Conservation (phyloP, 164 flowering plant species). For the Piper betle region DNA sequence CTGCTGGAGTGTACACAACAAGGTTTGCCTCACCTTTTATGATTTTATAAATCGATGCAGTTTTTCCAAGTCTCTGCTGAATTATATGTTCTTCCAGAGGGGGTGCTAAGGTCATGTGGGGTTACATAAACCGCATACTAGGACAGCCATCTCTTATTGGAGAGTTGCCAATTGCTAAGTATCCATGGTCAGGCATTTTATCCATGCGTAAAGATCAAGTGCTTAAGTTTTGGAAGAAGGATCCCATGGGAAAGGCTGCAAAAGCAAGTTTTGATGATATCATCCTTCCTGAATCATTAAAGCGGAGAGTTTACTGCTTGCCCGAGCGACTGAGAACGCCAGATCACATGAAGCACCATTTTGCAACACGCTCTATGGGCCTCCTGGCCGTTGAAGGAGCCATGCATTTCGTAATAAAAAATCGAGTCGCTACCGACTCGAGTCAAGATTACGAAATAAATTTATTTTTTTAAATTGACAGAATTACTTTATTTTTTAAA, state of each 20-base stretch:
- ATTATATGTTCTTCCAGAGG: slow-evolving; percentile 41
- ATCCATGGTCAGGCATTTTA: slow-evolving; percentile 53
- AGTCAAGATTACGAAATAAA: too few species aligned
- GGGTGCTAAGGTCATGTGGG: slow-evolving; percentile 94
- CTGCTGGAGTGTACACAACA: slow-evolving; percentile 93
- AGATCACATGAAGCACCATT: slow-evolving; percentile 90
- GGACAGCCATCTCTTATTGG: slow-evolving; percentile 96
- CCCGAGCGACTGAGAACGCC: slow-evolving; percentile 88
- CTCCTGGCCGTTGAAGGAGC: too few species aligned
- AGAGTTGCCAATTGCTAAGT: slow-evolving; percentile 72
- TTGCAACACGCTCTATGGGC: slow-evolving; percentile 98
- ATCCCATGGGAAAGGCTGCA: slow-evolving; percentile 17
- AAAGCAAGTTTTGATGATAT: slow-evolving; percentile 37
- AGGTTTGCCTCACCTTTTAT: slow-evolving; percentile 32
- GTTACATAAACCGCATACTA: slow-evolving; percentile 79
- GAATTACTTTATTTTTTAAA: too few species aligned
- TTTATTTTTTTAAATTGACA: too few species aligned
- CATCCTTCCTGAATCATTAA: slow-evolving; percentile 78
- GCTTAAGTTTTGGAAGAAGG: slow-evolving; percentile 20
- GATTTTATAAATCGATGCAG: background rate
- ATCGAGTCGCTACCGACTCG: too few species aligned
- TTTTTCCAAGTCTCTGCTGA: background rate
- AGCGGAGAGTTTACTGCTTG: slow-evolving; percentile 84
- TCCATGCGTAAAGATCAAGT: slow-evolving; percentile 32
- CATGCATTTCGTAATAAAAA: too few species aligned